phyloP scores from a whole-genome alignment of 2,329 filamentous ascomycete species.

The Tolypocladium tundrense region DNA sequence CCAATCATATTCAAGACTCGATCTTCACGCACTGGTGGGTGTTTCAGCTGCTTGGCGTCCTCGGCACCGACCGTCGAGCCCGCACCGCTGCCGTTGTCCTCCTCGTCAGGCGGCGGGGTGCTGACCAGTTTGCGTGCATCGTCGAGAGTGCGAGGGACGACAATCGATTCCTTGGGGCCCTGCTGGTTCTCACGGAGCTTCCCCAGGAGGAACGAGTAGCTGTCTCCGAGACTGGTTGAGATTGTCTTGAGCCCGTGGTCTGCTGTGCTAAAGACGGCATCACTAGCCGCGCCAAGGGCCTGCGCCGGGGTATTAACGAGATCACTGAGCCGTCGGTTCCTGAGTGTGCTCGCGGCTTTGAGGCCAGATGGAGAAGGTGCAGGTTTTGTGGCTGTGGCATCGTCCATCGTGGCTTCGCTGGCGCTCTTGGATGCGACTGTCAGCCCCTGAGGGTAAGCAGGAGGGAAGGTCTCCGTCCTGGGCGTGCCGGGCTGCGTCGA shows the following conservation, averaged over 20 bases:
- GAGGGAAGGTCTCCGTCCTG: constrained; percentile 45
- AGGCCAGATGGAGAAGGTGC: constrained; percentile 29
- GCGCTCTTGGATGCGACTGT: constrained; percentile 21
- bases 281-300: constrained; percentile 71
- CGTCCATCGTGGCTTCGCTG: constrained; percentile 20
- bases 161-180: constrained; percentile 31
- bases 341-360: constrained; percentile 37
- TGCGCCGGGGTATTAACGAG: constrained; percentile 77
- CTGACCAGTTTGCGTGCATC: constrained; percentile 85
- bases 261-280: constrained; percentile 76
- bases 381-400: constrained; percentile 23
- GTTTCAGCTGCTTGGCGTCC: constrained; percentile 20
- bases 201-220: constrained; percentile 87
- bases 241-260: constrained; percentile 91
- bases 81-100: constrained; percentile 50
- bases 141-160: constrained; percentile 80
- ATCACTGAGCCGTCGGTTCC: constrained; percentile 72
- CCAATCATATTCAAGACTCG: constrained; percentile 62
- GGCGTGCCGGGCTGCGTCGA: constrained; percentile 37
- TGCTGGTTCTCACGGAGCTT: constrained; percentile 66
- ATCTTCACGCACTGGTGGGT: constrained; percentile 38
- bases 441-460: constrained; percentile 39
- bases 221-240: constrained; percentile 79
- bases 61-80: constrained; percentile 38
- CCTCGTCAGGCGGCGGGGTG: constrained; percentile 54